Evolutionary conservation across 305 asterid genomes (phyloP), one percentile per base, ranked within the genome.

Genomic region (Plantago lanceolata): DNA sequence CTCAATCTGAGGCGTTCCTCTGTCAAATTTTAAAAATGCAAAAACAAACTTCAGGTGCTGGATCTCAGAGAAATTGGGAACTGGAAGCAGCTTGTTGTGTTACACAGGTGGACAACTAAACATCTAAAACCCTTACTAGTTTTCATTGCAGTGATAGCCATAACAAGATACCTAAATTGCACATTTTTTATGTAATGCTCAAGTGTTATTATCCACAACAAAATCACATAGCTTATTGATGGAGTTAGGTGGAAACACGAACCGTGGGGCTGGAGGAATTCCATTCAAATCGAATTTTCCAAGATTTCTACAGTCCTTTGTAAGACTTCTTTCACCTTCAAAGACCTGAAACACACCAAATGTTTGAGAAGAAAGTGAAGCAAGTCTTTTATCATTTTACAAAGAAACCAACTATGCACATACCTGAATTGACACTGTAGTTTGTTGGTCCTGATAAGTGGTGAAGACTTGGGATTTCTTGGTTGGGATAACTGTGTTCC

Each of bases 241-340:
- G n/a, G 13, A 20, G 13, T 6, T 11, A 19, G 14, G n/a, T n/a
- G n/a, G n/a, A 9, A 11, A 48, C 48, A 54, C 61, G 6, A 67
- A 89, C 98, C 97, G 87, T 68, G 98, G 98, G 53, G 98, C 95
- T 5, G 98, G 98, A 33, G 97, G 76, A 19, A 92, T 84, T 77
- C 97, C 98, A 16, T 83, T 70, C 19, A 92, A 88, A 68, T 92
- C 98, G n/a, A 92, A 92, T 69, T 85, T 89, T 45, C 98, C 98
- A 16, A 92, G 98, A 54, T 72, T 76, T 75, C 97, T 84, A 72
- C 94, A 84, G 75, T 92, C 98, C 85, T 92, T 92, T 26, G 95
- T 87, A 55, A 92, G 86, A 70, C 96, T 93, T 78, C 98, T 73
- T 79, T 90, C 98, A 49, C 98, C 98, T 81, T 93, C 98, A 49